Conservation (phyloP, 208 protist genomes). For the Giardia muris region DNA sequence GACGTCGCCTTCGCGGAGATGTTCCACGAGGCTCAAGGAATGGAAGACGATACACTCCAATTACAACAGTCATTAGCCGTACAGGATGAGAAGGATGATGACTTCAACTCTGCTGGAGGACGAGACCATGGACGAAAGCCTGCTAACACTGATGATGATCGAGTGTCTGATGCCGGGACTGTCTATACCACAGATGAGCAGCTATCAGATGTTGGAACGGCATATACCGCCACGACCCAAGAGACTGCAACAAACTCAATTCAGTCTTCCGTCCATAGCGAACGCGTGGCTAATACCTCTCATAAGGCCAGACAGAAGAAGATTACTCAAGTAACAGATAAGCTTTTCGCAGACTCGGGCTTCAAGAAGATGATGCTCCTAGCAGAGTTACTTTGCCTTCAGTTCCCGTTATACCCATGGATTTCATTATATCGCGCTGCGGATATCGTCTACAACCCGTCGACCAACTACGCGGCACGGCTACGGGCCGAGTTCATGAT, state of each 20-base stretch:
- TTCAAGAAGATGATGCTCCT: neutral
- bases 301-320: neutral
- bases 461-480: neutral
- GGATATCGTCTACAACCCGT: neutral
- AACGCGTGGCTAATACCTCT: neutral
- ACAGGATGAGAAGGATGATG: neutral
- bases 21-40: neutral
- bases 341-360: neutral
- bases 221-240: neutral
- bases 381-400: neutral
- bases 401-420: neutral
- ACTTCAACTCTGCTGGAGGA: neutral
- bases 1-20: conserved; percentile 12
- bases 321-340: neutral
- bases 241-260: neutral
- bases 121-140: neutral
- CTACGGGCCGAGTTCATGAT: neutral
- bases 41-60: neutral
- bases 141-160: conserved; percentile 15
- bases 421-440: neutral
- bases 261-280: neutral
- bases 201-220: neutral
- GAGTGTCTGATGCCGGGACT: conserved; percentile 20
- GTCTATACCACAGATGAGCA: conserved; percentile 1
- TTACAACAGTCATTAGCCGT: neutral